phyloP scores from a whole-genome alignment of 129 eudicot genomes.

The Escallonia herrerae region DNA sequence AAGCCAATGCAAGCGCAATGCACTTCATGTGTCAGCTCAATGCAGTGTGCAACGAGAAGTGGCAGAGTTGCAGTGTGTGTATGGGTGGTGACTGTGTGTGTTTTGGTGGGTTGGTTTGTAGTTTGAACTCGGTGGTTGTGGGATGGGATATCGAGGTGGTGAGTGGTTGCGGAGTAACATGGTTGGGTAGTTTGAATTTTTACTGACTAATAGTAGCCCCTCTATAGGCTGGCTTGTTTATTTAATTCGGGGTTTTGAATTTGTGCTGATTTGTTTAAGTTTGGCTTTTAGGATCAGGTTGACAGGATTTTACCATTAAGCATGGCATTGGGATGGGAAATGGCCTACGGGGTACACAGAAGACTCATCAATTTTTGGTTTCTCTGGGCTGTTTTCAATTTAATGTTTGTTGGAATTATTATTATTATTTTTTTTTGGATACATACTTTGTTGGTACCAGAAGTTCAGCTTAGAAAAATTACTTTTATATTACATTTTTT shows the following conservation, averaged over 20 bases:
- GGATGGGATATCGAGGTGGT: constrained; percentile 4
- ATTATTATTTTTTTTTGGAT: too few relatives aligned
- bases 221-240: neutral
- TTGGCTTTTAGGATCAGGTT: neutral
- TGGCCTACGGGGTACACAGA: too few relatives aligned
- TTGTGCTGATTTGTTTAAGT: neutral
- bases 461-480: too few relatives aligned
- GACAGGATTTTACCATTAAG: neutral
- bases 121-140: neutral
- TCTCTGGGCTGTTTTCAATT: neutral
- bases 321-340: neutral
- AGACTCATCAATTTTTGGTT: neutral
- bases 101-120: neutral
- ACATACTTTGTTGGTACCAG: too few relatives aligned
- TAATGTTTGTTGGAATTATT: too few relatives aligned
- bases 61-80: neutral
- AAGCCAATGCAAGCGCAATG: neutral
- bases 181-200: neutral
- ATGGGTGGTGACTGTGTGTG: too few relatives aligned
- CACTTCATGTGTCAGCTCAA: neutral
- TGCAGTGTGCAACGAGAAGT: constrained; percentile 13
- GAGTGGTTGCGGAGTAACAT: neutral
- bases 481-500: too few relatives aligned
- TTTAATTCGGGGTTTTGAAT: too few relatives aligned
- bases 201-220: neutral